These are phyloP conservation scores for Kluyveromyces sp. DNA, from an alignment of 1,139 yeast genomes.

Conservation along the genomic window DNA sequence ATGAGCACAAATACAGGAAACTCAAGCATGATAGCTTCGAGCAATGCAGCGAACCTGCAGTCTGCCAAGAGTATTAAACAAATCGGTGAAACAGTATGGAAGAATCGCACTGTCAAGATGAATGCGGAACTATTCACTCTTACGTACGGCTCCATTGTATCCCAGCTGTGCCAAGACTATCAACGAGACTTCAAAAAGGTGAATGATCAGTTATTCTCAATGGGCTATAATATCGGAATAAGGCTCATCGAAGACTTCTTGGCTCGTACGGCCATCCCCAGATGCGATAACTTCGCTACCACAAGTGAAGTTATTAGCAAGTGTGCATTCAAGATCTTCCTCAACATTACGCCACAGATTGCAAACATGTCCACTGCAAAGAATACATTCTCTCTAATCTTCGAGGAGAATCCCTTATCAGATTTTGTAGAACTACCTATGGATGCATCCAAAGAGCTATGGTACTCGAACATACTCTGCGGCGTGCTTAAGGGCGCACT, in stretches of 20 bases:
- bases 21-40: neutral
- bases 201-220: conserved; percentile 73
- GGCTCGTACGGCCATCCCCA: conserved; percentile 74
- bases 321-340: conserved; percentile 83
- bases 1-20: conserved; percentile 1
- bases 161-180: conserved; percentile 85
- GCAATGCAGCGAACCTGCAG: neutral
- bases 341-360: conserved; percentile 72
- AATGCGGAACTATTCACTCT: conserved; percentile 88
- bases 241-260: conserved; percentile 88
- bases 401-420: conserved; percentile 84
- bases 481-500: conserved; percentile 89
- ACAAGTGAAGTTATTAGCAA: conserved; percentile 83
- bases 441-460: conserved; percentile 62
- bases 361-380: conserved; percentile 74
- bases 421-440: conserved; percentile 93
- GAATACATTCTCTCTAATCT: conserved; percentile 62
- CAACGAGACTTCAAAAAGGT: conserved; percentile 70
- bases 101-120: conserved; percentile 78
- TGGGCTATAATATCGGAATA: conserved; percentile 95
- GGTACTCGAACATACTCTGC: conserved; percentile 88
- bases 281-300: conserved; percentile 75
- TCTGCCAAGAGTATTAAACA: conserved; percentile 34
- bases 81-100: conserved; percentile 90
- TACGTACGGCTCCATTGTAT: conserved; percentile 89